A percentile compares a stretch with the other conserved stretches of the same genome.
Conservation (phyloP, 495 filamentous ascomycete species). For the Penicillium manginii region DNA sequence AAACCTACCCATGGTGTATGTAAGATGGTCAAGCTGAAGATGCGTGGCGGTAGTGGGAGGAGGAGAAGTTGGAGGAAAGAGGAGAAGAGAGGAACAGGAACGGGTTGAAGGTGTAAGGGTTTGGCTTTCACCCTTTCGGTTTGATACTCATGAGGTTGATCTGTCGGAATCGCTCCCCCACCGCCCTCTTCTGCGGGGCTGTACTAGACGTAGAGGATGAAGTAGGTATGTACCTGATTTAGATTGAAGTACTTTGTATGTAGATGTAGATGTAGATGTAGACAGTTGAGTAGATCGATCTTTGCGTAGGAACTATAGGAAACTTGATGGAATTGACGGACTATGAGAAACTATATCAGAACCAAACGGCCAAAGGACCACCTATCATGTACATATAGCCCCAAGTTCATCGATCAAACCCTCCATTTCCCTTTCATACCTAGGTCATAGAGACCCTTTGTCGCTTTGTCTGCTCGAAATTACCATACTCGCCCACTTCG, state of each 20-base stretch:
- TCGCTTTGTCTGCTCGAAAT: neutral
- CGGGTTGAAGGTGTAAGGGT: constrained; percentile 14
- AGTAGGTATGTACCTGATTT: neutral
- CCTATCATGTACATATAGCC: too few species aligned
- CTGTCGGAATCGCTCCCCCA: constrained; percentile 10
- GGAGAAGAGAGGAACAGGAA: too few species aligned
- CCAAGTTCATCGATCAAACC: too few species aligned
- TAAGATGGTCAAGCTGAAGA: neutral
- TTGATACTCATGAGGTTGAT: constrained; percentile 14
- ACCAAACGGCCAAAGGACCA: too few species aligned
- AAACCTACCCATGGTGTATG: constrained; percentile 34
- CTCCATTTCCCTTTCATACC: neutral
- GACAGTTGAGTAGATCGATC: too few species aligned
- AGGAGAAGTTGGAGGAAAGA: constrained; percentile 11
- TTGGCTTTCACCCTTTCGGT: neutral
- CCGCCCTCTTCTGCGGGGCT: constrained; percentile 12
- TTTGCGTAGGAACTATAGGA: too few species aligned
- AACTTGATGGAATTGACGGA: too few species aligned
- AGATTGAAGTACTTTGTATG: neutral
- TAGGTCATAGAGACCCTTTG: neutral
- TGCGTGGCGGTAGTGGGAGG: constrained; percentile 3
- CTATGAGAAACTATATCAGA: too few species aligned
- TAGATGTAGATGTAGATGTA: neutral
- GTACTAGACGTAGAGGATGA: neutral
- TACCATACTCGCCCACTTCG: neutral